These are phyloP conservation scores for Postia placenta DNA, from an alignment of 768 basidiomycete species.

Conservation along the genomic window DNA sequence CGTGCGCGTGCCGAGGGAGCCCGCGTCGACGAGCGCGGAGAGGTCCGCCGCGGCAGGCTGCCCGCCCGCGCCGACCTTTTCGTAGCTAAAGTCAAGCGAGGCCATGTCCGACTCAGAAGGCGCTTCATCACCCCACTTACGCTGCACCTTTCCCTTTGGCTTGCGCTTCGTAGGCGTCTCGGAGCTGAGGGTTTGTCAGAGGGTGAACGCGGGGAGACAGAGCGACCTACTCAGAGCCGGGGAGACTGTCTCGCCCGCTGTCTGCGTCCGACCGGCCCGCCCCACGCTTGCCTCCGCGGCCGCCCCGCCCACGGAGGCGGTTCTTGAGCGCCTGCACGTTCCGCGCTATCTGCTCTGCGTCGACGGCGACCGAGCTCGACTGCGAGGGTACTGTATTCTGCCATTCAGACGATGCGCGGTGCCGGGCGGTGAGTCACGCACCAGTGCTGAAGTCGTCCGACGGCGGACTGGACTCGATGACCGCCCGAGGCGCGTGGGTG, in stretches of 20 bases:
- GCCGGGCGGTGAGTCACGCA: slow-evolving; percentile 22
- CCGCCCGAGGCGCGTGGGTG: slow-evolving; percentile 31
- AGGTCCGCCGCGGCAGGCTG: slow-evolving; percentile 37
- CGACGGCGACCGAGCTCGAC: slow-evolving; percentile 47
- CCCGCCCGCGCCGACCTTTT: slow-evolving; percentile 38
- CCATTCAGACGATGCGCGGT: background rate
- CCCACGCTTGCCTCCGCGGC: slow-evolving; percentile 47
- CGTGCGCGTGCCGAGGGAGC: slow-evolving; percentile 72
- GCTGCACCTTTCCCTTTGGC: slow-evolving; percentile 59
- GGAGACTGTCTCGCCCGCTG: slow-evolving; percentile 54
- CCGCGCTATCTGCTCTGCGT: slow-evolving; percentile 87
- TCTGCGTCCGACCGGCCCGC: slow-evolving; percentile 42
- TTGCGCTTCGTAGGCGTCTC: slow-evolving; percentile 49
- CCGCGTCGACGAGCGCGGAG: slow-evolving; percentile 56
- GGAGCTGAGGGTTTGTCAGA: slow-evolving; percentile 35
- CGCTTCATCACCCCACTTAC: slow-evolving; percentile 88
- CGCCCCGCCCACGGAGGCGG: slow-evolving; percentile 71
- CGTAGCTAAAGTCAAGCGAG: slow-evolving; percentile 79
- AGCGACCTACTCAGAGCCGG: slow-evolving; percentile 61
- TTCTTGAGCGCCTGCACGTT: slow-evolving; percentile 90
- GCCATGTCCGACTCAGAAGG: slow-evolving; percentile 89
- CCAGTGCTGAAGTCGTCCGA: slow-evolving; percentile 58
- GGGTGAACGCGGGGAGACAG: background rate
- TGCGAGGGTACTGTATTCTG: slow-evolving; percentile 37
- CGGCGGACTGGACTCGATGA: slow-evolving; percentile 37